These are phyloP conservation scores for Neofusicoccum cordaticola DNA, from an alignment of 2,329 filamentous ascomycete genomes.

Conservation along the genomic window DNA sequence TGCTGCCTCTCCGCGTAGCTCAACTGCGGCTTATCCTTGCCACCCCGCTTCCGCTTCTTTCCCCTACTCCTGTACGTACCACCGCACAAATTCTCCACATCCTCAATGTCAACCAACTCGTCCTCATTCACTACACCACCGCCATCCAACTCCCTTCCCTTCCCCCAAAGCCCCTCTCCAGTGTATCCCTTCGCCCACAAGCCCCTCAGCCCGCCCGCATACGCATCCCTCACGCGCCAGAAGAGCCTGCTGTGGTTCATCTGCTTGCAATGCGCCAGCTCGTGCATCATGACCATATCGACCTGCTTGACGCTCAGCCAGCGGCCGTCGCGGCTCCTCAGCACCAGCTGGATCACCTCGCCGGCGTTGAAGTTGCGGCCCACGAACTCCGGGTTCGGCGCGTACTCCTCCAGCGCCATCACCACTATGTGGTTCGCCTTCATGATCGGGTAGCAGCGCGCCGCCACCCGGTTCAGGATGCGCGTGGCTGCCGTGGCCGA, in stretches of 20 bases:
- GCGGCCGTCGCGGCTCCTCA: constrained; percentile 61
- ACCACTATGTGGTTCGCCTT: constrained; percentile 46
- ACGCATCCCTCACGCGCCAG: constrained; percentile 74
- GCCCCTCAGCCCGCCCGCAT: constrained; percentile 66
- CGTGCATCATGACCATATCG: constrained; percentile 95
- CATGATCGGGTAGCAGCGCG: constrained; percentile 69
- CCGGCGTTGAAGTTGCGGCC: constrained; percentile 90
- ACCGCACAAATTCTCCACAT: constrained; percentile 70
- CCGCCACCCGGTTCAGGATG: constrained; percentile 45
- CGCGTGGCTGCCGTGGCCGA: constrained; percentile 29
- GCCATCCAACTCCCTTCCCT: constrained; percentile 61
- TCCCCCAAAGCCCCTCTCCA: constrained; percentile 81
- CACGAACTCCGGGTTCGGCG: constrained; percentile 76
- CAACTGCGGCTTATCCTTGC: constrained; percentile 41
- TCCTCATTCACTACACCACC: constrained; percentile 54
- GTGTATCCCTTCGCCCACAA: constrained; percentile 71
- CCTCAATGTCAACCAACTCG: constrained; percentile 58
- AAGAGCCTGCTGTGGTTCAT: constrained; percentile 86
- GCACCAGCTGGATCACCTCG: constrained; percentile 80
- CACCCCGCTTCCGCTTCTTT: constrained; percentile 18
- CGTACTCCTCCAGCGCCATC: constrained; percentile 71
- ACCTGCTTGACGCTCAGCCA: constrained; percentile 84
- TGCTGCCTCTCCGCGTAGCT: constrained; percentile 73
- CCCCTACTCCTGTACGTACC: constrained; percentile 65
- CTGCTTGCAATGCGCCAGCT: constrained; percentile 82